A percentile compares a stretch with the other conserved stretches of the same genome.
These are phyloP conservation scores for Ogataea pignaliae DNA, from an alignment of 805 yeast species.

Conservation along the genomic window DNA sequence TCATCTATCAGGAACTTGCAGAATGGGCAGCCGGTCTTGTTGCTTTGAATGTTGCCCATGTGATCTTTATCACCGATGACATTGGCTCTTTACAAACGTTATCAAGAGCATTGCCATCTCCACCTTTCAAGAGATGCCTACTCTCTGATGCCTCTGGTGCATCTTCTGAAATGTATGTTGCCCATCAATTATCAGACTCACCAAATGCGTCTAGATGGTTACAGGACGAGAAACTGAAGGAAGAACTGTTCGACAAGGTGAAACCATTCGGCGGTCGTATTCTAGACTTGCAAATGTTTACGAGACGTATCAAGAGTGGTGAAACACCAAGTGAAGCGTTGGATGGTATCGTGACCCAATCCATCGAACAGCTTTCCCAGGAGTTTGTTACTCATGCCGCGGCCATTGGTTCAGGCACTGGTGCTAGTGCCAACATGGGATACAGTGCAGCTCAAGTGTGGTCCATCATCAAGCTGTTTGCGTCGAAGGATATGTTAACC, in stretches of 20 bases:
- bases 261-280: slow-evolving; percentile 90
- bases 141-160: slow-evolving; percentile 76
- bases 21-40: slow-evolving; percentile 86
- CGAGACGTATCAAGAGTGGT: slow-evolving; percentile 83
- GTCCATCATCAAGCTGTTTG: slow-evolving; percentile 66
- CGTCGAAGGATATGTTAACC: slow-evolving; percentile 41
- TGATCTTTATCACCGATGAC: slow-evolving; percentile 81
- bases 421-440: slow-evolving; percentile 22
- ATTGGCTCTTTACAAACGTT: slow-evolving; percentile 69
- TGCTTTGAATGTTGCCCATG: slow-evolving; percentile 81
- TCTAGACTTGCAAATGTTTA: slow-evolving; percentile 87
- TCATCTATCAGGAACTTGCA: slow-evolving; percentile 68
- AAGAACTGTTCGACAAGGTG: slow-evolving; percentile 50
- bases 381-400: slow-evolving; percentile 39
- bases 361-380: slow-evolving; percentile 84
- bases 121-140: slow-evolving; percentile 70
- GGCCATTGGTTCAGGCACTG: slow-evolving; percentile 32
- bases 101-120: slow-evolving; percentile 74
- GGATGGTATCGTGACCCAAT: slow-evolving; percentile 73
- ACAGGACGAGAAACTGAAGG: slow-evolving; percentile 8
- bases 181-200: slow-evolving; percentile 42
- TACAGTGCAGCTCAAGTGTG: slow-evolving; percentile 84
- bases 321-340: slow-evolving; percentile 77
- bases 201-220: slow-evolving; percentile 16
- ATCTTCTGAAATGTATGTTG: slow-evolving; percentile 68